phyloP scores from a whole-genome alignment of 306 rosid species.

The Prosopis cineraria region DNA sequence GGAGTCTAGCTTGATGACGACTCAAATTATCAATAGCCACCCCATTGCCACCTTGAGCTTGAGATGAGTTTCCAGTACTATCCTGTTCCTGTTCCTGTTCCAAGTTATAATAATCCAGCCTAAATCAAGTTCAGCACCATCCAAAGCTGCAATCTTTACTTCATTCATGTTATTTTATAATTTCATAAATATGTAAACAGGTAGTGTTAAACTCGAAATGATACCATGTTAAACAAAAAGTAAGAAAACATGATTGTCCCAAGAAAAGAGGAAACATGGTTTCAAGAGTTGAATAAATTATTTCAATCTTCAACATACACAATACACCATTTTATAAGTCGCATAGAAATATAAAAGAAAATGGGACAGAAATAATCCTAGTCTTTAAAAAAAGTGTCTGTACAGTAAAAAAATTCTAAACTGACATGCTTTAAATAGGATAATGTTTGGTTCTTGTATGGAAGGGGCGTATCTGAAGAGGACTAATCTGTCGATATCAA shows the following conservation, averaged over 20 bases:
- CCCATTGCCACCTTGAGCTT: slow-evolving; percentile 55
- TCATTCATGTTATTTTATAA: background rate
- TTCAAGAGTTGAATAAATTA: slow-evolving; percentile 8
- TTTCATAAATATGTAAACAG: slow-evolving; percentile 9
- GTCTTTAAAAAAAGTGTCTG: background rate
- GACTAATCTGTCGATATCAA: slow-evolving; percentile 3
- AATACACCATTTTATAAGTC: background rate
- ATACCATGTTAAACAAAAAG: slow-evolving; percentile 13
- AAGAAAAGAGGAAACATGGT: slow-evolving; percentile 1
- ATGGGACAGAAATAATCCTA: background rate
- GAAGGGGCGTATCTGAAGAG: slow-evolving; percentile 16
- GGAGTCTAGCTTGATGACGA: slow-evolving; percentile 85
- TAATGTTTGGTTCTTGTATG: background rate
- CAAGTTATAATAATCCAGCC: slow-evolving; percentile 30
- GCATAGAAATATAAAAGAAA: slow-evolving; percentile 5
- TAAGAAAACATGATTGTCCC: background rate
- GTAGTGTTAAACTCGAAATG: background rate
- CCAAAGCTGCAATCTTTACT: slow-evolving; percentile 20
- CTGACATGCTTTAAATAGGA: background rate
- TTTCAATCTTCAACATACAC: background rate
- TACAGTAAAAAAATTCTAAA: background rate
- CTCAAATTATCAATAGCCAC: slow-evolving; percentile 55
- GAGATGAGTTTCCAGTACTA: slow-evolving; percentile 54
- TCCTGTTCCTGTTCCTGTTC: slow-evolving; percentile 55
- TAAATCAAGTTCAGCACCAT: slow-evolving; percentile 20